A percentile compares a stretch with the other conserved stretches of the same genome.
These are phyloP conservation scores for Lentinula novae-zelandiae DNA, from an alignment of 1,284 basidiomycete genomes.

Conservation along the genomic window DNA sequence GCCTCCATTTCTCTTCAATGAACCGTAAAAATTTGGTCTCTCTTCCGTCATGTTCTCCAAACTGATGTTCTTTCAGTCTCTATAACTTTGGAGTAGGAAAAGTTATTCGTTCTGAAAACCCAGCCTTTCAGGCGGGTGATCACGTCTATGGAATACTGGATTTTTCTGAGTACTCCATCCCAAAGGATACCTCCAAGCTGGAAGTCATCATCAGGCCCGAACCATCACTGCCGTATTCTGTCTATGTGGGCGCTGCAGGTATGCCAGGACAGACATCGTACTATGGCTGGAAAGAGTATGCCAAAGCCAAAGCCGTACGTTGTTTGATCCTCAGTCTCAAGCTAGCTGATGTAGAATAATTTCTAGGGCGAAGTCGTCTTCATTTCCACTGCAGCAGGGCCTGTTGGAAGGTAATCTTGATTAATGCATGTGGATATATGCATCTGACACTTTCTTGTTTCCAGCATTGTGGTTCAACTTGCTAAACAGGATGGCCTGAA, in stretches of 20 bases:
- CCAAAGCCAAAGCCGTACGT: slow-evolving; percentile 33
- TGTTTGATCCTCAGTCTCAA: slow-evolving; percentile 1
- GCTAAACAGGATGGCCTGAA: slow-evolving; percentile 61
- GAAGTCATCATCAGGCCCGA: slow-evolving; percentile 27
- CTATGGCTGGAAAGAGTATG: slow-evolving; percentile 36
- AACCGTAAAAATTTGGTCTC: slow-evolving; percentile 30
- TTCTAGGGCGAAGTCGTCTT: slow-evolving; percentile 51
- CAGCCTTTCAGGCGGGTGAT: slow-evolving; percentile 35
- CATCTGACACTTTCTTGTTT: not conserved
- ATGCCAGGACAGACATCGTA: slow-evolving; percentile 38
- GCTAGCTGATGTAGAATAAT: slow-evolving; percentile 1
- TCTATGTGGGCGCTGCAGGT: slow-evolving; percentile 28
- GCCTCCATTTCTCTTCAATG: slow-evolving; percentile 30
- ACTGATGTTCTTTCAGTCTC: slow-evolving; percentile 21
- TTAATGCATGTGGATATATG: slow-evolving; percentile 12
- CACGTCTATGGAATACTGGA: slow-evolving; percentile 33
- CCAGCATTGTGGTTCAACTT: slow-evolving; percentile 47
- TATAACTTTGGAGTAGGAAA: slow-evolving; percentile 32
- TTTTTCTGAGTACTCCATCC: slow-evolving; percentile 4
- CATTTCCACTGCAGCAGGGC: slow-evolving; percentile 56
- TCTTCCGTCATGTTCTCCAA: not conserved
- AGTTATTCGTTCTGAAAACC: slow-evolving; percentile 41
- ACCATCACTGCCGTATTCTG: slow-evolving; percentile 38
- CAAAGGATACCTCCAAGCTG: not conserved
- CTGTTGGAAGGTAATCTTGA: slow-evolving; percentile 34